Conservation (phyloP, 805 yeast genomes). For the Spathaspora girioi region DNA sequence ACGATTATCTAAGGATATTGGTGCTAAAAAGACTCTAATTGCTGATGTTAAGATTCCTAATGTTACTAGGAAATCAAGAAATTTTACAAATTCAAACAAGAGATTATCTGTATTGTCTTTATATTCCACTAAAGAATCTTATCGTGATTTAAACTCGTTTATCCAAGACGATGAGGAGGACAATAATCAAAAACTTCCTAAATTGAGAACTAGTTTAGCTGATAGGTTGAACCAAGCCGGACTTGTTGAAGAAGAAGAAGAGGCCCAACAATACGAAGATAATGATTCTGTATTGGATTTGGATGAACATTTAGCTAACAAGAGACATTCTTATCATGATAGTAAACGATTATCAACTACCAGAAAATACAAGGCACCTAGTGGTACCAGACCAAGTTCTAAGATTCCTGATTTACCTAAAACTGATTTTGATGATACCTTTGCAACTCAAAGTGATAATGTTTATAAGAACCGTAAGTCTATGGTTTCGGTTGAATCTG, state of each 20-base stretch:
- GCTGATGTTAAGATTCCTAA: conserved; percentile 67
- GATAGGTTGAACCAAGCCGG: conserved; percentile 39
- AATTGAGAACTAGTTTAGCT: conserved; percentile 39
- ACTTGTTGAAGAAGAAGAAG: conserved; percentile 24
- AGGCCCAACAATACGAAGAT: conserved; percentile 29
- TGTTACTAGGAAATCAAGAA: conserved; percentile 64
- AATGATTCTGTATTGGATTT: conserved; percentile 39
- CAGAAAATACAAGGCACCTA: conserved; percentile 7
- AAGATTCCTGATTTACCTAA: conserved; percentile 28
- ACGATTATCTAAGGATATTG: conserved; percentile 42
- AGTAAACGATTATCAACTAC: conserved; percentile 24
- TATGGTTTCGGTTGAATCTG: conserved; percentile 9
- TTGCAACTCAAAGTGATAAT: conserved; percentile 33
- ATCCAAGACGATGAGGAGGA: conserved; percentile 21
- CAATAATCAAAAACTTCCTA: neutral
- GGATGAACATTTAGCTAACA: conserved; percentile 36
- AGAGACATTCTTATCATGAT: conserved; percentile 37
- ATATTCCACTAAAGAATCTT: conserved; percentile 66
- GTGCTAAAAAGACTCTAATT: conserved; percentile 44
- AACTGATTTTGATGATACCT: conserved; percentile 32
- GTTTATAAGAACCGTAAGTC: conserved; percentile 12
- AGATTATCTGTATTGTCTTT: conserved; percentile 69
- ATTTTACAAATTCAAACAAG: conserved; percentile 59
- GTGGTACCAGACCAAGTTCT: conserved; percentile 21
- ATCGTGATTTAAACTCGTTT: conserved; percentile 50